These are phyloP conservation scores for Colletotrichum somersetense DNA, from an alignment of 2,329 filamentous ascomycete genomes.

Conservation along the genomic window DNA sequence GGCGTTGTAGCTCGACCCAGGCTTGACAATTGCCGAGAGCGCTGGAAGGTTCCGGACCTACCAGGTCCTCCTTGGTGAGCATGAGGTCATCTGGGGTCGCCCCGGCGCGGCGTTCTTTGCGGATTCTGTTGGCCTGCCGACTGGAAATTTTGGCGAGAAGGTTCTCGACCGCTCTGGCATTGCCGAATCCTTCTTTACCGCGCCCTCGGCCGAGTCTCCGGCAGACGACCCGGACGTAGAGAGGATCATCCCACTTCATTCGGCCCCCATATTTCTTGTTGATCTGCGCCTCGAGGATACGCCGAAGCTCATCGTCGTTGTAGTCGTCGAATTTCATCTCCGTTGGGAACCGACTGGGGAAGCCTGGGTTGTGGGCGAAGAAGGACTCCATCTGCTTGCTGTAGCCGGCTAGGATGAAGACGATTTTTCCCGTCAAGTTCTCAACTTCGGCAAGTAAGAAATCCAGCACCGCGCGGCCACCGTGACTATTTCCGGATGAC, in stretches of 20 bases:
- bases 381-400: constrained; percentile 81
- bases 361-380: constrained; percentile 79
- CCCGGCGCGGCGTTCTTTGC: constrained; percentile 56
- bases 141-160: constrained; percentile 63
- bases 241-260: constrained; percentile 73
- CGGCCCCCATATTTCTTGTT: constrained; percentile 62
- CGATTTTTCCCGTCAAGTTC: constrained; percentile 76
- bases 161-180: constrained; percentile 78
- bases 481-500: constrained; percentile 66
- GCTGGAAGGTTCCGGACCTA: constrained; percentile 74
- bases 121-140: constrained; percentile 70
- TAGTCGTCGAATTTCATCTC: constrained; percentile 78
- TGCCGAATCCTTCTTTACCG: constrained; percentile 77
- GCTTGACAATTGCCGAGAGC: constrained; percentile 65
- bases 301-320: constrained; percentile 71
- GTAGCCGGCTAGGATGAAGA: constrained; percentile 82
- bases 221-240: constrained; percentile 74
- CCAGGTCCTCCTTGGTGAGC: constrained; percentile 75
- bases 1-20: constrained; percentile 67
- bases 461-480: constrained; percentile 75
- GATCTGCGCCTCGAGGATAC: constrained; percentile 70
- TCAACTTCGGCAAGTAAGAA: constrained; percentile 80
- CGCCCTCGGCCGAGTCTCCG: constrained; percentile 72
- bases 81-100: constrained; percentile 66
- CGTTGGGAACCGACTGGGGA: constrained; percentile 77